Evolutionary conservation across 345 rosid species (phyloP).

Genomic region (Eucalyptus erythrocorys): DNA sequence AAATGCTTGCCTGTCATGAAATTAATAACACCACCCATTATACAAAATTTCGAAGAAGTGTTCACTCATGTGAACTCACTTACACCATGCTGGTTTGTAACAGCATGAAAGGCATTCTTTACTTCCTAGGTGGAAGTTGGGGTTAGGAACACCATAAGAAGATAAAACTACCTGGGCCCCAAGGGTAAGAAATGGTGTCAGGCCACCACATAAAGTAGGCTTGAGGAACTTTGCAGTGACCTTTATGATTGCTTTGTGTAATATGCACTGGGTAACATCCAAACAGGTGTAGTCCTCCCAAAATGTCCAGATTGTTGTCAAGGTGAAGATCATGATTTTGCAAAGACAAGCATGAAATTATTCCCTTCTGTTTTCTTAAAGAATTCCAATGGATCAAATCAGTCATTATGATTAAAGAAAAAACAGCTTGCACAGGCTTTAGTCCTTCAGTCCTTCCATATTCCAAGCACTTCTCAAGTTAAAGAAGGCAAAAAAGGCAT

Average conservation of each 20-base stretch:
- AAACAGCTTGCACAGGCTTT: neutral
- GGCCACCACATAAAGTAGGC: conserved; percentile 29
- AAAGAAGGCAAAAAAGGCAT: neutral
- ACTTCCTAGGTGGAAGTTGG: neutral
- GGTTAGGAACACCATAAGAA: neutral
- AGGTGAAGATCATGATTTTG: conserved; percentile 11
- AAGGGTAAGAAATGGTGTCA: conserved; percentile 34
- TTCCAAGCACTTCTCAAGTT: neutral
- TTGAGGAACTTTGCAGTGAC: conserved; percentile 47
- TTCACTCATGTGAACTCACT: neutral
- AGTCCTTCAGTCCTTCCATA: neutral
- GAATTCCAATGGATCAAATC: neutral
- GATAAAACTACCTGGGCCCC: conserved; percentile 41
- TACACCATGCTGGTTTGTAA: neutral
- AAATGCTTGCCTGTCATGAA: conserved; percentile 43
- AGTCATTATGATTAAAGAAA: neutral
- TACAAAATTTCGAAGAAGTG: neutral
- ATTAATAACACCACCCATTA: neutral
- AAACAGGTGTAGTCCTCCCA: conserved; percentile 95
- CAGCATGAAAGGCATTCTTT: neutral
- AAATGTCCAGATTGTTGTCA: conserved; percentile 35
- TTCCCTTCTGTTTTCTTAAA: neutral
- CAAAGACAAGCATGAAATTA: neutral
- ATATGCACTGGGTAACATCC: conserved; percentile 69
- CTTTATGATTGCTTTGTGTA: conserved; percentile 54